Percentiles rank a stretch among this genome's conserved stretches.
Conservation (phyloP, 1,139 yeast genomes). For the Meyerozyma athensensis region DNA sequence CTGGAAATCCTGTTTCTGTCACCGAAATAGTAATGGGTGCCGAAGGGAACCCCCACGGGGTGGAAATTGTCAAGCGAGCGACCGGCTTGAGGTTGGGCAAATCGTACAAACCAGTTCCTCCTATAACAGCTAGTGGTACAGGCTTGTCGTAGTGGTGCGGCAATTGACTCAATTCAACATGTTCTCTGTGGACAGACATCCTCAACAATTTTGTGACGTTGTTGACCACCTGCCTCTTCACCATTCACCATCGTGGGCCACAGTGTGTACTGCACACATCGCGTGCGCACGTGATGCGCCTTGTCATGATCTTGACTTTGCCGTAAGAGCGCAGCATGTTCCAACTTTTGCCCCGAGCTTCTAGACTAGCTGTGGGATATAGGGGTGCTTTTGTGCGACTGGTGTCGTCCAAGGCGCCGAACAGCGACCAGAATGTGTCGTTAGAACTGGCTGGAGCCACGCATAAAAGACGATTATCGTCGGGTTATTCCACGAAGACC, state of each 20-base stretch:
- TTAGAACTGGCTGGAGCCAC: background rate
- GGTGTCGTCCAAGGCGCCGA: background rate
- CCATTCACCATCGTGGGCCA: conserved; percentile 5
- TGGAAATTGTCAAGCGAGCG: conserved; percentile 70
- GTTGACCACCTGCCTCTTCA: background rate
- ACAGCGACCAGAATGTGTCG: background rate
- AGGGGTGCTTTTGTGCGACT: no score
- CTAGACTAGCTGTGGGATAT: no score
- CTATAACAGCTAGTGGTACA: conserved; percentile 82
- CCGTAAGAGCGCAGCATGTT: background rate
- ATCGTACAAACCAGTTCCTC: conserved; percentile 96
- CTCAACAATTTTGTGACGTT: conserved; percentile 4
- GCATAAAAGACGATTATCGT: background rate
- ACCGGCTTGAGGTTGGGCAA: conserved; percentile 79
- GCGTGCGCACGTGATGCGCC: background rate
- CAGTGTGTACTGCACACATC: background rate
- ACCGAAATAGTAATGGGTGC: conserved; percentile 87
- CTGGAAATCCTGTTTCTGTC: conserved; percentile 71
- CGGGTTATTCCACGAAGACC: background rate
- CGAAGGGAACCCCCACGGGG: conserved; percentile 98
- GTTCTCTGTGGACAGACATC: conserved; percentile 40
- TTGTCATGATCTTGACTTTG: background rate
- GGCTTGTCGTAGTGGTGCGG: conserved; percentile 38
- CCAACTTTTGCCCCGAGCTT: no score
- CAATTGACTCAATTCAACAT: conserved; percentile 20